Evolutionary conservation across 768 basidiomycete genomes (phyloP).

Genomic region (Amanita brunnescens): DNA sequence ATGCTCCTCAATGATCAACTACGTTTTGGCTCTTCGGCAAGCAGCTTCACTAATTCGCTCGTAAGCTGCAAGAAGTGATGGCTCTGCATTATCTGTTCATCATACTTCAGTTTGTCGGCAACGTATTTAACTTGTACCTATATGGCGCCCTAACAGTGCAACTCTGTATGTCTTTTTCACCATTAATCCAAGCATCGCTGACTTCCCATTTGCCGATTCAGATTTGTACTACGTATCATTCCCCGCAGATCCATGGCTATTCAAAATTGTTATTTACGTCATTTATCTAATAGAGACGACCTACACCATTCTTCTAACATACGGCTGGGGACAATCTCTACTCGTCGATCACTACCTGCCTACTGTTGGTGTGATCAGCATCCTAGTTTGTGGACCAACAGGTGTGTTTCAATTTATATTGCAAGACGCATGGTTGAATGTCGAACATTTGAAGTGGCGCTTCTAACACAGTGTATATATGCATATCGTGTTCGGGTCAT

Average conservation of each 20-base stretch:
- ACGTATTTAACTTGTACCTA: background rate
- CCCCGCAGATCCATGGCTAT: background rate
- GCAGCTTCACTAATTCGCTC: too few species aligned
- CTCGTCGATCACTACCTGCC: background rate
- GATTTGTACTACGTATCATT: background rate
- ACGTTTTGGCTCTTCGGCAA: too few species aligned
- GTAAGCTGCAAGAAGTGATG: too few species aligned
- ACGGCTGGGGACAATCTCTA: background rate
- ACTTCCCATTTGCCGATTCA: background rate
- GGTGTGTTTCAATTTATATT: background rate
- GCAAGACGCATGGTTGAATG: background rate
- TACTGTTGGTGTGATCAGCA: background rate
- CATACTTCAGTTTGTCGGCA: background rate
- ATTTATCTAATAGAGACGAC: conserved; percentile 10
- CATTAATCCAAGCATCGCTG: background rate
- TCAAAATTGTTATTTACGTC: conserved; percentile 9
- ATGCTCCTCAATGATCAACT: too few species aligned
- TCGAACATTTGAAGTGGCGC: background rate
- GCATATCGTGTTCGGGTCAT: background rate
- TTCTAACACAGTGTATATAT: background rate
- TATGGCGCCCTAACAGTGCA: background rate
- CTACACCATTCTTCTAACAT: conserved; percentile 4
- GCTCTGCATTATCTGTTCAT: too few species aligned
- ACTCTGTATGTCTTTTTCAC: background rate
- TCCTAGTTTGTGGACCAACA: background rate